Percentiles rank a stretch among this genome's conserved stretches.
These are phyloP conservation scores for Lycium barbarum DNA, from an alignment of 257 asterid genomes.

Conservation along the genomic window DNA sequence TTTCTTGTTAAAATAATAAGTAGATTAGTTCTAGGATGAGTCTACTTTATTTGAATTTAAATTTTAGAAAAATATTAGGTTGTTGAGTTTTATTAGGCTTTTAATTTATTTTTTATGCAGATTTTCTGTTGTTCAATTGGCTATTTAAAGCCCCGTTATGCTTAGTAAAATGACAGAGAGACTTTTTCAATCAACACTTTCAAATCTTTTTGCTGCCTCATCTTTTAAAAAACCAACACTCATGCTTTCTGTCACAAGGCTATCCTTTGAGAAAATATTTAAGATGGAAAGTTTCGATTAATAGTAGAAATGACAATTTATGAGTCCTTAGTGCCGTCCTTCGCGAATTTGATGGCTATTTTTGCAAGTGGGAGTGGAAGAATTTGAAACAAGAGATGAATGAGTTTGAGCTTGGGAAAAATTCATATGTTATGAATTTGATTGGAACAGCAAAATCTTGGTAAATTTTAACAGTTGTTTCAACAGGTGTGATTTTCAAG, in stretches of 20 bases:
- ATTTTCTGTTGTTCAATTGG: no score
- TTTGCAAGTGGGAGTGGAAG: constrained; percentile 59
- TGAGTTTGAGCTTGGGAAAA: constrained; percentile 42
- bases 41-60: no score
- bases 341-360: constrained; percentile 34
- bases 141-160: no score
- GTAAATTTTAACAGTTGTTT: constrained; percentile 48
- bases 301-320: constrained; percentile 44
- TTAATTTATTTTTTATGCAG: no score
- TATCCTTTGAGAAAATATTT: constrained; percentile 43
- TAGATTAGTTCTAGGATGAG: no score
- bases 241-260: constrained; percentile 38
- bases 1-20: no score
- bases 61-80: no score
- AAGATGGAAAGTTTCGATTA: constrained; percentile 29
- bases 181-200: no score
- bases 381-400: constrained; percentile 44
- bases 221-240: no score
- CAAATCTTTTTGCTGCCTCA: no score
- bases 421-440: constrained; percentile 41
- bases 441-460: constrained; percentile 45
- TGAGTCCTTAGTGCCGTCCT: constrained; percentile 43
- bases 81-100: no score
- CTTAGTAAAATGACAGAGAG: no score
- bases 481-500: constrained; percentile 45